A percentile compares a stretch with the other conserved stretches of the same genome.
phyloP scores from a whole-genome alignment of 108 stramenopile genomes.

The Thalassiosira profunda region DNA sequence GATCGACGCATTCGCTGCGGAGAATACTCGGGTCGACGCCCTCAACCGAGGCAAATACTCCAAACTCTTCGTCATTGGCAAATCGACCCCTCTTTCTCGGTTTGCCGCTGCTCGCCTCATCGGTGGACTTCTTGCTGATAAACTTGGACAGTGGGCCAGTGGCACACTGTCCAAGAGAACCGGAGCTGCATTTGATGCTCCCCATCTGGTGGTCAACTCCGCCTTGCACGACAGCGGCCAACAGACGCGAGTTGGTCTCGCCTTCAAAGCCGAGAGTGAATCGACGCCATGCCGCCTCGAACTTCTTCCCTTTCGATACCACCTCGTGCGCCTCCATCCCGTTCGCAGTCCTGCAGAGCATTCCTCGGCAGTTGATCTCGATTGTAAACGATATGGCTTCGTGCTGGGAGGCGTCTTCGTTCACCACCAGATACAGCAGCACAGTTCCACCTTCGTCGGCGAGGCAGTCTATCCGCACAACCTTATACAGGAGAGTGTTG shows the following conservation, averaged over 20 bases:
- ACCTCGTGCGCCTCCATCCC: conserved; percentile 72
- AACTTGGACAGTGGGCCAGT: conserved; percentile 13
- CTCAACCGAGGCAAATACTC: conserved; percentile 32
- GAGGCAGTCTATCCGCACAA: conserved; percentile 55
- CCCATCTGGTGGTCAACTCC: conserved; percentile 75
- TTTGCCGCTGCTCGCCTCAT: neutral
- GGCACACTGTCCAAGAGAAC: neutral
- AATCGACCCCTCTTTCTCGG: conserved; percentile 15
- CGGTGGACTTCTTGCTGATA: neutral
- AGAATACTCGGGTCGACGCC: too few species aligned
- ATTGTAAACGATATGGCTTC: conserved; percentile 44
- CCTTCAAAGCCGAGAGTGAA: conserved; percentile 28
- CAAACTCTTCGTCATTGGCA: conserved; percentile 31
- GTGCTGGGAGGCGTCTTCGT: conserved; percentile 22
- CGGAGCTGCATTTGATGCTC: conserved; percentile 30
- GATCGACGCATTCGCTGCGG: neutral
- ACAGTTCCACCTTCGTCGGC: conserved; percentile 66
- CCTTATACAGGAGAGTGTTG: conserved; percentile 22
- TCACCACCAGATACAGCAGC: conserved; percentile 57
- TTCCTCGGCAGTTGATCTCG: conserved; percentile 70
- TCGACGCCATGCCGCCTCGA: conserved; percentile 76
- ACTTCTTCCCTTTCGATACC: conserved; percentile 73
- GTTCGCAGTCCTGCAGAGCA: conserved; percentile 59
- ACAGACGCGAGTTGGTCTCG: conserved; percentile 53
- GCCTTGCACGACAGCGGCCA: conserved; percentile 64